phyloP scores from a whole-genome alignment of 768 basidiomycete species.

The Leccinum subtestaceum region DNA sequence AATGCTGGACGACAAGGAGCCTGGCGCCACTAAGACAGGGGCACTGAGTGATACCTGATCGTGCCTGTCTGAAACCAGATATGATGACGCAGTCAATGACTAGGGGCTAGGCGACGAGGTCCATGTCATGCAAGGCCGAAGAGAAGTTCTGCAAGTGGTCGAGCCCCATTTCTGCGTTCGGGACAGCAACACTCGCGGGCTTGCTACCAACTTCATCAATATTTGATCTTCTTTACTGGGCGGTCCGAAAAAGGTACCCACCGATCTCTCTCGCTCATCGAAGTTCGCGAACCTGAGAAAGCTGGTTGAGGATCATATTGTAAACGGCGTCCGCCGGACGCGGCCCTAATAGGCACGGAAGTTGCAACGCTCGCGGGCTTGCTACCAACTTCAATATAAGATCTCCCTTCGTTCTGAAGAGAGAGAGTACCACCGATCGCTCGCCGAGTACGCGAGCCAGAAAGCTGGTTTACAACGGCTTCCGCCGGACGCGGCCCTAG shows the following conservation, averaged over 20 bases:
- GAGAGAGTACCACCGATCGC: neutral
- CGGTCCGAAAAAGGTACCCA: constrained; percentile 35
- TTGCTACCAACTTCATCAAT: constrained; percentile 12
- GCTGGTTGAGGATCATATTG: neutral
- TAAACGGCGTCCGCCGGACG: neutral
- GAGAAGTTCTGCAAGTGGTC: no score
- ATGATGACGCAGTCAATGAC: constrained; percentile 30
- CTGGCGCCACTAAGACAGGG: constrained; percentile 29
- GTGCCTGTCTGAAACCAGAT: constrained; percentile 45
- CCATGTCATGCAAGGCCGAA: constrained; percentile 36
- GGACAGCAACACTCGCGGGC: constrained; percentile 33
- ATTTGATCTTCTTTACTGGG: constrained; percentile 38
- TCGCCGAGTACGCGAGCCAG: constrained; percentile 10
- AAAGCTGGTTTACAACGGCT: no score
- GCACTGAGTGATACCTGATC: constrained; percentile 34
- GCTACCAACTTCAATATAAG: neutral
- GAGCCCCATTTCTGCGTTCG: no score
- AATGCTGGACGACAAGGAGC: constrained; percentile 33
- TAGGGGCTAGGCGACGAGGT: constrained; percentile 25
- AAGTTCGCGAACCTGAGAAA: constrained; percentile 10
- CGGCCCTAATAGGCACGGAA: neutral
- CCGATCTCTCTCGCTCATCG: no score
- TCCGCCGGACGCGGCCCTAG: neutral
- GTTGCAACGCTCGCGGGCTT: neutral
- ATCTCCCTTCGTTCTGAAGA: neutral